A percentile compares a stretch with the other conserved stretches of the same genome.
Evolutionary conservation across 345 rosid species (phyloP).

Genomic region (Eutrema heterophyllum): DNA sequence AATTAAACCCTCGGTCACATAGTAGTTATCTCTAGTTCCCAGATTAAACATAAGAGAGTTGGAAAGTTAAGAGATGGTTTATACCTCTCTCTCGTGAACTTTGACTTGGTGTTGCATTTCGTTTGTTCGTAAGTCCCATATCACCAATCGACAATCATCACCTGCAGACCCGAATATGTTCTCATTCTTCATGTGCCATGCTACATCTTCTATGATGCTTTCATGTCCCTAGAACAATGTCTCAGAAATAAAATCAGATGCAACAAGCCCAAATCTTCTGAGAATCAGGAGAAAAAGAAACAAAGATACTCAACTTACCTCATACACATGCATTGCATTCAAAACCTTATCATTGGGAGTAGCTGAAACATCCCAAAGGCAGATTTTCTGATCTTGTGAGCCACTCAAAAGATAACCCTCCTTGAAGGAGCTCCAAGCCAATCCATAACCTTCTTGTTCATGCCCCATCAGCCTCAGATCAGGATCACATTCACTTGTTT

Average conservation of each 20-base stretch:
- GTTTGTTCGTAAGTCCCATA: conserved; percentile 84
- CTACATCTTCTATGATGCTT: conserved; percentile 68
- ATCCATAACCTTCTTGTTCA: conserved; percentile 83
- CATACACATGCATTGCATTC: conserved; percentile 53
- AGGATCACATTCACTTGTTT: conserved; percentile 51
- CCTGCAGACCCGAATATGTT: conserved; percentile 76
- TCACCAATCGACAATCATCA: conserved; percentile 72
- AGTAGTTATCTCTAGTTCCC: background rate
- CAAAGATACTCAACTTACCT: conserved; percentile 40
- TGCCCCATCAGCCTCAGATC: conserved; percentile 82
- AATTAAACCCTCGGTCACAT: background rate
- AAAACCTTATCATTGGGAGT: conserved; percentile 50
- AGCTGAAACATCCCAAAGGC: conserved; percentile 81
- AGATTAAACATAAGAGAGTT: background rate
- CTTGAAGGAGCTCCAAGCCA: conserved; percentile 85
- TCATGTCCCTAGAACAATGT: conserved; percentile 55
- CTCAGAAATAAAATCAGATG: conserved; percentile 4
- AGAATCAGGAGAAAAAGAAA: background rate
- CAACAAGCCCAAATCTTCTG: background rate
- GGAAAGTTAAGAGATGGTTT: background rate
- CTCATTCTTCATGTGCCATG: conserved; percentile 87
- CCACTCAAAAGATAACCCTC: conserved; percentile 83
- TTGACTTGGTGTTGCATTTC: conserved; percentile 52
- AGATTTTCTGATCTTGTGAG: conserved; percentile 73
- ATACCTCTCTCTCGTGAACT: conserved; percentile 86